Evolutionary conservation across 2,329 filamentous ascomycete genomes (phyloP), one percentile per base, ranked within the genome.

Genomic region (Xylariomycetidae sp.): DNA sequence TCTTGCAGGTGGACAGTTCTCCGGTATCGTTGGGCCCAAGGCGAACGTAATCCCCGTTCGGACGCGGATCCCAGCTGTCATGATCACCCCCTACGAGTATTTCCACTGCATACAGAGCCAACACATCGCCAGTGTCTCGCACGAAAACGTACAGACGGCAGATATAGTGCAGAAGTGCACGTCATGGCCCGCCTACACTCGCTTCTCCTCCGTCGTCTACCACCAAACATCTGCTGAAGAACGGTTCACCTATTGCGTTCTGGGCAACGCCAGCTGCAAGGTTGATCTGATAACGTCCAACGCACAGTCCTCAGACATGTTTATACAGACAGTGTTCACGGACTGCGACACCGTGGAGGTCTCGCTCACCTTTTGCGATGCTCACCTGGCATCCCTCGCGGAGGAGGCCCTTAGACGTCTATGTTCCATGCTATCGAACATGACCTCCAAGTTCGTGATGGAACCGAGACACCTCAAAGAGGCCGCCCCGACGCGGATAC

Each of bases 111-210:
- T 77, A 4, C 70, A 74, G 27, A 56, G 59, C 2, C 72, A 77
- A 35, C 64, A 69, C 16, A 56, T 65, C 3, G 55, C 61, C 1
- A 64, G 64, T 14, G 60, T 68, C 4, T 64, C 67, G 0, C 66
- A 66, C 39, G 72, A 76, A 47, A 66, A 63, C 28, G 57, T 75
- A 25, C 69, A 72, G 5, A 65, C 67, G 36, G 54, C 64, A 3
- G 63, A 70, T n/a, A 64, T 78, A 6, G 59, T 75, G 3, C 61
- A 67, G 22, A 62, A 65, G 28, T 77, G 72, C 46, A 76, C 72
- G 3, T 48, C 63, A 5, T 76, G 73, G 70, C 61, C 69, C 0
- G 59, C 64, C 18, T 74, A 70, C 61, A 69, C 67, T 3, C 65
- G 63, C 1, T 72, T 76, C 51, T 71, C 70, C 53, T 71, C 68